These are phyloP conservation scores for Juncus effusus DNA, from an alignment of 176 grass and related monocot genomes.

Conservation along the genomic window DNA sequence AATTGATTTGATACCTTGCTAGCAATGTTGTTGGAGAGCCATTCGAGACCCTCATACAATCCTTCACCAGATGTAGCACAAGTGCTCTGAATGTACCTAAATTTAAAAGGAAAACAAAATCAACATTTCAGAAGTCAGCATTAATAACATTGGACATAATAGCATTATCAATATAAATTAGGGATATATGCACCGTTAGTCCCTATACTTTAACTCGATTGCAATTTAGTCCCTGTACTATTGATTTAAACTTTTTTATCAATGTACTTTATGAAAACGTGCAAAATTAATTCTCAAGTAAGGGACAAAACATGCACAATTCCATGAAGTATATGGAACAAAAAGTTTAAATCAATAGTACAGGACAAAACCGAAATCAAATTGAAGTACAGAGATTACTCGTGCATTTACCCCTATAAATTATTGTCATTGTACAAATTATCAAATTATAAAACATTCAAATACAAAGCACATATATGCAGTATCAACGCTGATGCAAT, in stretches of 20 bases:
- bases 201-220: background rate
- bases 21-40: conserved; percentile 30
- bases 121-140: background rate
- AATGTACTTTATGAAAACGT: background rate
- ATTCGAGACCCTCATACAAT: conserved; percentile 30
- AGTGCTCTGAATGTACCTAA: conserved; percentile 31
- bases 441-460: too few species aligned
- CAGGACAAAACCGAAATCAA: too few species aligned
- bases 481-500: too few species aligned
- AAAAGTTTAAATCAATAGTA: too few species aligned
- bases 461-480: too few species aligned
- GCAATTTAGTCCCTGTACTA: background rate
- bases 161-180: background rate
- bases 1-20: conserved; percentile 16
- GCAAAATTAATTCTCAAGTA: too few species aligned
- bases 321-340: too few species aligned
- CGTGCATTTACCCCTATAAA: too few species aligned
- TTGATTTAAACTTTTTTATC: background rate
- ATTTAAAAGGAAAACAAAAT: background rate
- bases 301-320: too few species aligned
- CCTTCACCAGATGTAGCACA: conserved; percentile 31
- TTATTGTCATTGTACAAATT: too few species aligned
- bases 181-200: background rate
- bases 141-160: background rate
- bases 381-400: too few species aligned